Evolutionary conservation across 108 stramenopile species (phyloP), one percentile per base, ranked within the genome.

Genomic region (Chaetoceros tenuissimus): DNA sequence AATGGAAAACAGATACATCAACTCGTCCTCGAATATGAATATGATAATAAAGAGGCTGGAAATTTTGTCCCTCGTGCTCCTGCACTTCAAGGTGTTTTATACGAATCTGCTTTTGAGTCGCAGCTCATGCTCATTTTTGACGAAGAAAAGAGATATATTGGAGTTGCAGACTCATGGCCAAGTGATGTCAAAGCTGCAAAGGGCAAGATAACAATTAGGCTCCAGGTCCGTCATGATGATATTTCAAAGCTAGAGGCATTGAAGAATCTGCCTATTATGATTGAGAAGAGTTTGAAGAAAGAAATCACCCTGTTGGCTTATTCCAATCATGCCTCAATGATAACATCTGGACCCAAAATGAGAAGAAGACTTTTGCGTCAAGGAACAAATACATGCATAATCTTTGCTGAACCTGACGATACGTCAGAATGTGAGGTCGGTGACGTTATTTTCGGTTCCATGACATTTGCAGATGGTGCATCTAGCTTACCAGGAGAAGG

Each of bases 41-140:
- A 84, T 47, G 62, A 59, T 16, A 72, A 70, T 31, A 64, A 75
- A 46, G 80, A 78, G n/a, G 72, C 60, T 16, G 73, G 73, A 23
- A 53, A 59, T 8, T 63, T 80, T 22, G 69, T 55, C 29, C 63
- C 62, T 5, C 46, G 58, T 1, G 71, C 51, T 2, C 67, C 63
- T 22, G 53, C 63, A 1, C 55, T 87, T 3, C 80, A 87, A 53
- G 86, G 64, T 18, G 63, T 67, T 46, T 72, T 88, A 17, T 88
- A 88, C 67, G 86, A 88, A 52, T 78, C 78, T 16, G 71, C 63
- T 2, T 75, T 62, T 28, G 83, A 84, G 52, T 55, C 69, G 7
- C 86, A 88, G 56, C 34, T 88, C 24, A 72, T 72, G 48, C 71
- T 84, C 56, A 48, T 71, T 7, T 88, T 76, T 57, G 80, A 84